These are phyloP conservation scores for Spathaspora gorwiae DNA, from an alignment of 805 yeast genomes.

Conservation along the genomic window DNA sequence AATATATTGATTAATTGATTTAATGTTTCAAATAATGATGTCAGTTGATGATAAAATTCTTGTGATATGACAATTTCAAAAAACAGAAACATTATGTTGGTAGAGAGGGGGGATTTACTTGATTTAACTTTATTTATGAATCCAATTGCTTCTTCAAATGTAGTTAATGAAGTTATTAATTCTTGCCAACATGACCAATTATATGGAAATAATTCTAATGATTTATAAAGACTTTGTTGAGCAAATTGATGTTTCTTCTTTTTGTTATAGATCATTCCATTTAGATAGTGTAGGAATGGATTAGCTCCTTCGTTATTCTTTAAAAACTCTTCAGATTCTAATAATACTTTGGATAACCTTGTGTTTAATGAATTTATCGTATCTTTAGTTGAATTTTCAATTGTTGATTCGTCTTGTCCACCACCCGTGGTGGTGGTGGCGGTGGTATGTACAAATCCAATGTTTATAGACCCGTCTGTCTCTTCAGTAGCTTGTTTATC, in stretches of 20 bases:
- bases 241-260: constrained; percentile 62
- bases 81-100: constrained; percentile 38
- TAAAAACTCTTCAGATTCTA: constrained; percentile 35
- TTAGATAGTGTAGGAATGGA: constrained; percentile 64
- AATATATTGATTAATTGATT: constrained; percentile 48
- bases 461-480: constrained; percentile 59
- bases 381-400: constrained; percentile 5
- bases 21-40: constrained; percentile 46
- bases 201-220: constrained; percentile 67
- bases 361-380: constrained; percentile 26
- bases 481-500: constrained; percentile 74
- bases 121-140: constrained; percentile 34
- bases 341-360: constrained; percentile 30
- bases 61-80: constrained; percentile 68
- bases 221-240: constrained; percentile 51
- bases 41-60: constrained; percentile 71
- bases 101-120: constrained; percentile 27
- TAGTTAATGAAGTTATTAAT: constrained; percentile 54
- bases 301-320: constrained; percentile 27
- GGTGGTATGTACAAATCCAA: constrained; percentile 13
- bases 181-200: constrained; percentile 97
- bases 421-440: not conserved
- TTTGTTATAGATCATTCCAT: constrained; percentile 63
- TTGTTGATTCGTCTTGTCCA: not conserved
- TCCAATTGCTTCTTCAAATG: constrained; percentile 55